phyloP scores from a whole-genome alignment of 495 filamentous ascomycete species.

The Penicillium simplicissimum region DNA sequence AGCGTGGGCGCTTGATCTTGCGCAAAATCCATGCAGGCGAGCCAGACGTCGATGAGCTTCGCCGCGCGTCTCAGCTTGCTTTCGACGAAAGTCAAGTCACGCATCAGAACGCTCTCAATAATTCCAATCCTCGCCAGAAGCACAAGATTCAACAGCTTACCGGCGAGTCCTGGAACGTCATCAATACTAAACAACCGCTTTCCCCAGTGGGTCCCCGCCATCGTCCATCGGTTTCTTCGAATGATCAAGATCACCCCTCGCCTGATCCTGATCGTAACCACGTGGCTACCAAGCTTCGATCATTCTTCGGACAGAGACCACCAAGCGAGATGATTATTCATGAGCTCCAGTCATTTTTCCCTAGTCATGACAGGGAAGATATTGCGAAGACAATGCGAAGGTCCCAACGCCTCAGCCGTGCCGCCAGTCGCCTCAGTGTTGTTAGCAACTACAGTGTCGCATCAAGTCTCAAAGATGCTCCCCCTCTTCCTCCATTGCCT shows the following conservation, averaged over 20 bases:
- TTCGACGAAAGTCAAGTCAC: constrained; percentile 75
- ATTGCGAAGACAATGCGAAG: constrained; percentile 92
- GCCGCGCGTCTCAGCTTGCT: constrained; percentile 78
- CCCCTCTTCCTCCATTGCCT: constrained; percentile 30
- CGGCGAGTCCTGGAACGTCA: constrained; percentile 72
- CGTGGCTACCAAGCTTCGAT: constrained; percentile 61
- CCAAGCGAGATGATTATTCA: constrained; percentile 97
- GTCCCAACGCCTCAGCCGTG: constrained; percentile 85
- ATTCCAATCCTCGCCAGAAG: constrained; percentile 65
- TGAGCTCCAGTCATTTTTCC: constrained; percentile 95
- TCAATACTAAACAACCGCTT: constrained; percentile 74
- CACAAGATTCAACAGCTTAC: constrained; percentile 80
- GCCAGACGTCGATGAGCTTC: constrained; percentile 76
- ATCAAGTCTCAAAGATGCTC: constrained; percentile 77
- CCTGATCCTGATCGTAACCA: constrained; percentile 47
- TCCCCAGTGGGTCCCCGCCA: constrained; percentile 71
- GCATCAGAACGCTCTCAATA: constrained; percentile 64
- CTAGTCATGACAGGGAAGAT: constrained; percentile 86
- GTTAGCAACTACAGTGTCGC: constrained; percentile 92
- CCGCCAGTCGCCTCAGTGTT: constrained; percentile 87
- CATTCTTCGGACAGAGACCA: constrained; percentile 86
- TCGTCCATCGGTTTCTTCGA: constrained; percentile 54
- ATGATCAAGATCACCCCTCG: constrained; percentile 48
- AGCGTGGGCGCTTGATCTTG: constrained; percentile 87
- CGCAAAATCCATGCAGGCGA: constrained; percentile 85